phyloP scores from a whole-genome alignment of 2,329 filamentous ascomycete genomes.

The Ceratocystis variospora region DNA sequence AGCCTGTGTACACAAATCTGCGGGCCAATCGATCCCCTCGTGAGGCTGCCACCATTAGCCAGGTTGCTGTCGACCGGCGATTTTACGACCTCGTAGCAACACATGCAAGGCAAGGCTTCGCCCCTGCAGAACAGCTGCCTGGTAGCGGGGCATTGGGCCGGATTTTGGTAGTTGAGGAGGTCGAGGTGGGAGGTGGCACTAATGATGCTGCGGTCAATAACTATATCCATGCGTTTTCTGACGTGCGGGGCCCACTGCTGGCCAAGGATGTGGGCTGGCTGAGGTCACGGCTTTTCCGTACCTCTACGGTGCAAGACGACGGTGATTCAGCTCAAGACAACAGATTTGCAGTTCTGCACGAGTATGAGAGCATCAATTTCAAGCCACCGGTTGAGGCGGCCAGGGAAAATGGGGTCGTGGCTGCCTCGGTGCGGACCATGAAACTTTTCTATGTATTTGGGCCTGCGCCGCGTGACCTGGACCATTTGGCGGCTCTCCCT shows the following conservation, averaged over 20 bases:
- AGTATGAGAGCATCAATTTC: conserved; percentile 38
- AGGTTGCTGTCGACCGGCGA: conserved; percentile 51
- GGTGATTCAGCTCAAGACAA: conserved; percentile 31
- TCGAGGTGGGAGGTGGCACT: conserved; percentile 22
- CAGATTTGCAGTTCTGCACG: conserved; percentile 55
- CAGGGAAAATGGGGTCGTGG: conserved; percentile 47
- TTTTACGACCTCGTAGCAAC: conserved; percentile 55
- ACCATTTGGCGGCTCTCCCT: conserved; percentile 38
- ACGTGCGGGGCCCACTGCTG: neutral
- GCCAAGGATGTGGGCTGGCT: conserved; percentile 51
- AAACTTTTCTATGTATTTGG: conserved; percentile 70
- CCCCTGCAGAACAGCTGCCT: conserved; percentile 44
- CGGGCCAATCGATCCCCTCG: conserved; percentile 42
- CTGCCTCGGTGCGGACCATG: conserved; percentile 47
- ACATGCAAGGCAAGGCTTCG: conserved; percentile 42
- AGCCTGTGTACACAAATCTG: conserved; percentile 54
- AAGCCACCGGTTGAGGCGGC: conserved; percentile 36
- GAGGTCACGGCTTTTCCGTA: conserved; percentile 56
- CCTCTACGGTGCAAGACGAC: conserved; percentile 44
- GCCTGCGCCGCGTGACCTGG: conserved; percentile 54
- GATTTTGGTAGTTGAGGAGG: conserved; percentile 48
- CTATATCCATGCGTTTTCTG: conserved; percentile 52
- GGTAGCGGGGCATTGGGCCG: conserved; percentile 45
- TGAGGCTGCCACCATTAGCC: conserved; percentile 40
- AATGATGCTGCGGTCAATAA: conserved; percentile 42